Percentiles rank a stretch among this genome's conserved stretches.
These are phyloP conservation scores for Teunomyces atbi DNA, from an alignment of 805 yeast species.

Conservation along the genomic window DNA sequence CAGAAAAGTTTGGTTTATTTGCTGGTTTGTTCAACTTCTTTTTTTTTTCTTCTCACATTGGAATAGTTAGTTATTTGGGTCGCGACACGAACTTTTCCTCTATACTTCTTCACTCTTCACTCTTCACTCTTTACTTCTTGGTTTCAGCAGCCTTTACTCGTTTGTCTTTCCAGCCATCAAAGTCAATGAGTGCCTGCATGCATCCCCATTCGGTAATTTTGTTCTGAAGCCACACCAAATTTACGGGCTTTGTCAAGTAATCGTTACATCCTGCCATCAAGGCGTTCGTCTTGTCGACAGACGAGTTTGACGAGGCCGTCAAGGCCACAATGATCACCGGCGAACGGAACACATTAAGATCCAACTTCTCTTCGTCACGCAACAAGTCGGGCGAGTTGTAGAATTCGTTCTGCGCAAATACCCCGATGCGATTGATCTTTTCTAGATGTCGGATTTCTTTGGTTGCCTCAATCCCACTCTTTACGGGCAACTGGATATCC, in stretches of 20 bases:
- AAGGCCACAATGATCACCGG: conserved; percentile 98
- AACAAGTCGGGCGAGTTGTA: conserved; percentile 20
- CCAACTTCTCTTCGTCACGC: conserved; percentile 53
- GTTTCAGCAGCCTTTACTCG: not conserved
- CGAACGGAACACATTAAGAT: conserved; percentile 65
- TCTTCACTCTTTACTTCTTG: not conserved
- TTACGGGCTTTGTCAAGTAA: conserved; percentile 93
- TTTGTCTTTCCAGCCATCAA: conserved; percentile 75
- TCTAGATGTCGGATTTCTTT: conserved; percentile 87
- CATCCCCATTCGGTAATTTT: conserved; percentile 98
- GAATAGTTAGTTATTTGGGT: too few species aligned
- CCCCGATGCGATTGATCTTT: conserved; percentile 74
- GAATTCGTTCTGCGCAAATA: conserved; percentile 45
- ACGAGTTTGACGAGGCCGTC: conserved; percentile 82
- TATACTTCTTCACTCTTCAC: too few species aligned
- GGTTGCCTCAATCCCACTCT: conserved; percentile 95
- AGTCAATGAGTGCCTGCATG: conserved; percentile 96
- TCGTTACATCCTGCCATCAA: conserved; percentile 97
- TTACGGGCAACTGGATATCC: conserved; percentile 96
- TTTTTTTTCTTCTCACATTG: too few species aligned
- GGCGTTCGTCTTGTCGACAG: conserved; percentile 85
- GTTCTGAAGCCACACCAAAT: conserved; percentile 87
- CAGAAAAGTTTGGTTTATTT: too few species aligned
- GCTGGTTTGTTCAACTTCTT: too few species aligned
- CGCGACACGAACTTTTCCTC: too few species aligned